Evolutionary conservation across 140 eudicot genomes (phyloP), one percentile per base, ranked within the genome.

Genomic region (Anethum foeniculum): DNA sequence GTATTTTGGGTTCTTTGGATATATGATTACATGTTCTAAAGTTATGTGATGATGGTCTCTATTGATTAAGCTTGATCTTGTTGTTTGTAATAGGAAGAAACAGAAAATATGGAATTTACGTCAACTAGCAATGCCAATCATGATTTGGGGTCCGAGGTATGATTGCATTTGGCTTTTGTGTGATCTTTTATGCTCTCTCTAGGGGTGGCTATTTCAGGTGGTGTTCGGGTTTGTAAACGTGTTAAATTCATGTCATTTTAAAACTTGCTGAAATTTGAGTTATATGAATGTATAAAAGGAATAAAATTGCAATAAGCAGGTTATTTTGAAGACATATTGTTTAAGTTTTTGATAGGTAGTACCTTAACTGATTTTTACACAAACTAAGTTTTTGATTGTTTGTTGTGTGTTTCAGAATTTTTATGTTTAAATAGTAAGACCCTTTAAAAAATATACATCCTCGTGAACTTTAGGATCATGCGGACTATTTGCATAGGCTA

Each of bases 21-120:
- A 62, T 23, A 27, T 8, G 34, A 21, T 62, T 62, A 27, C 71
- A 28, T 82, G 74, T 27, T 82, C 39, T 58, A 27, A 44, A 19
- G 8, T 54, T 73, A 60, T 78, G 23, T 65, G 71, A 16, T 41
- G 2, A 16, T 41, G 2, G 36, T 56, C 6, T 25, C 10, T 47
- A 3, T 47, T 65, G 49, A 39, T 58, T 7, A 68, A 71, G 21
- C 10, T 75, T 82, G 69, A 47, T 21, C 48, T 65, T n/a, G 36
- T n/a, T 46, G 58, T 54, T 75, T 90, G 87, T 77, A 27, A 32
- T 34, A 90, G 91, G 83, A 48, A 80, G 79, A 81, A 48, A 65
- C 77, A 80, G 88, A 84, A 80, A 68, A 38, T 69, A 88, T 88
- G 92, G 83, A 81, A 88, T 84, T n/a, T 77, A 81, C 82, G 73